phyloP scores from a whole-genome alignment of 805 yeast genomes.

The Sugiyamaella americana region DNA sequence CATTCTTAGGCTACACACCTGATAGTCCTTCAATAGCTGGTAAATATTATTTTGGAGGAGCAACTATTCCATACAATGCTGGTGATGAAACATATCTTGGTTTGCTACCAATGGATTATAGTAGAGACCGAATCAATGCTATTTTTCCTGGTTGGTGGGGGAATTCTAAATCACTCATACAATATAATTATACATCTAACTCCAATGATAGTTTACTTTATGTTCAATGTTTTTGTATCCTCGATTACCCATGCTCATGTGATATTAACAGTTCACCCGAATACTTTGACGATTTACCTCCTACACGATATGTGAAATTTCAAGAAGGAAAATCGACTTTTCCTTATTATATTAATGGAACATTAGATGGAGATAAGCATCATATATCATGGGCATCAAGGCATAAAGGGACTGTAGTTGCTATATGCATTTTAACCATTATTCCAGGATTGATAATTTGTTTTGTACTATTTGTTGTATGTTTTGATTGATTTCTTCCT shows the following conservation, averaged over 20 bases:
- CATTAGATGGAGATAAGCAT: not conserved
- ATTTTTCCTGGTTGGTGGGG: not conserved
- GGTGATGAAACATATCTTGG: not conserved
- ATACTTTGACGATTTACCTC: not conserved
- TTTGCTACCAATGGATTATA: not conserved
- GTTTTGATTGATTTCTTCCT: no score
- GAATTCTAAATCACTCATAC: not conserved
- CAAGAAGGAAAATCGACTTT: not conserved
- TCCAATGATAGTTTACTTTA: not conserved
- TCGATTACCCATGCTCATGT: not conserved
- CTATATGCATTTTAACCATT: no score
- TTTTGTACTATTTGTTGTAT: no score
- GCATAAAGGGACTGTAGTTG: no score
- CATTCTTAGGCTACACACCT: not conserved
- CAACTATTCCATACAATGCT: not conserved
- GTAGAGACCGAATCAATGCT: not conserved
- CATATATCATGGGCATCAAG: no score
- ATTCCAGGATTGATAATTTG: no score
- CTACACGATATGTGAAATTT: not conserved
- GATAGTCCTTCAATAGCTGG: not conserved
- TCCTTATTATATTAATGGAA: not conserved
- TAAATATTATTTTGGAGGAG: not conserved
- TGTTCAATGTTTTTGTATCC: not conserved
- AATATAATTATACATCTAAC: not conserved
- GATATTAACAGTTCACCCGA: not conserved